A percentile compares a stretch with the other conserved stretches of the same genome.
phyloP scores from a whole-genome alignment of 2,329 filamentous ascomycete genomes.

The Penicillium sp. region DNA sequence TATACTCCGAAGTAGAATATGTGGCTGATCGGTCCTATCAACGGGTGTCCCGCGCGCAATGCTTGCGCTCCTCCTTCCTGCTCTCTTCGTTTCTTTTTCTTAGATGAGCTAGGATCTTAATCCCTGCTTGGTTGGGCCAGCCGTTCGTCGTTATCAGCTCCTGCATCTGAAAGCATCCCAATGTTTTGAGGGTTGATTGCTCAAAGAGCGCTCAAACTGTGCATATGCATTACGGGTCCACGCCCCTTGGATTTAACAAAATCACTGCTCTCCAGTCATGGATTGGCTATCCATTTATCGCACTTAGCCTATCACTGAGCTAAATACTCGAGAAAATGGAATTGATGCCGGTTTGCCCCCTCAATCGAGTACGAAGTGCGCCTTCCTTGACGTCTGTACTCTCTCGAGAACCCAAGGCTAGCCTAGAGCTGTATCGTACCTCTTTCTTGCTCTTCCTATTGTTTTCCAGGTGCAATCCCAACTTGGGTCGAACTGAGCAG shows the following conservation, averaged over 20 bases:
- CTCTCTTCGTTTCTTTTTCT: constrained; percentile 15
- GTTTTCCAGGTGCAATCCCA: background rate
- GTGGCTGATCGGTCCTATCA: background rate
- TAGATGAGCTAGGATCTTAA: background rate
- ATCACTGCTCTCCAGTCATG: background rate
- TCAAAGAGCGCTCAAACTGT: background rate
- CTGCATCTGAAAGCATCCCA: background rate
- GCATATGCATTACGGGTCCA: constrained; percentile 1
- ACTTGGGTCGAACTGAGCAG: background rate
- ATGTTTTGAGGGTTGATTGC: background rate
- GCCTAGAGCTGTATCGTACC: background rate
- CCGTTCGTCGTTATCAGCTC: background rate
- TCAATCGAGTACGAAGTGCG: background rate
- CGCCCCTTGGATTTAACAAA: background rate
- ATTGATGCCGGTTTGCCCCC: background rate
- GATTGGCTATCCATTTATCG: constrained; percentile 1
- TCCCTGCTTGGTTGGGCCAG: constrained; percentile 12
- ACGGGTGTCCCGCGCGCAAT: background rate
- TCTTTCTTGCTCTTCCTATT: background rate
- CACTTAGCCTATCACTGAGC: background rate
- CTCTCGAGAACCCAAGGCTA: background rate
- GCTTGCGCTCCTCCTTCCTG: background rate
- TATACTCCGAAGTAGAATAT: background rate
- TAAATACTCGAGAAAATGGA: background rate
- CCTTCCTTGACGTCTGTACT: background rate